Conservation (phyloP, 305 asterid genomes). For the Ajuga reptans region DNA sequence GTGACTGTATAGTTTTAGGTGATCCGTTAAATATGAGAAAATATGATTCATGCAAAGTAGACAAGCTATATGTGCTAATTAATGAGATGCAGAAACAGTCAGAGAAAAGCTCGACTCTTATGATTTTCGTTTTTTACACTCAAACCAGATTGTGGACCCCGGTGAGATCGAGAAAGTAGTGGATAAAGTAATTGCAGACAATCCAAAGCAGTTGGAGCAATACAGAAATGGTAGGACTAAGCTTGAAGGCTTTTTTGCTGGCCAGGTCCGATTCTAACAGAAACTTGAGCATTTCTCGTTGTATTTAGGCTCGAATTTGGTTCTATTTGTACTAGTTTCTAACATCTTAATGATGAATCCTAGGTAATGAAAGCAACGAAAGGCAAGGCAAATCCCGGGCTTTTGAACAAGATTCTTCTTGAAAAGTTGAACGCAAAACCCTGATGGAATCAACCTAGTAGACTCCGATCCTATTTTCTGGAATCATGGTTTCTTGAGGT, state of each 20-base stretch:
- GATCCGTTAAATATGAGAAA: neutral
- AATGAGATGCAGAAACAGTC: neutral
- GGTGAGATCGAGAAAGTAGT: slow-evolving; percentile 84
- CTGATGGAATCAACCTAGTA: slow-evolving; percentile 25
- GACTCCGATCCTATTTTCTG: neutral
- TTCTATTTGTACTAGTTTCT: neutral
- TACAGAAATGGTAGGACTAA: slow-evolving; percentile 87
- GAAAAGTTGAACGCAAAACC: slow-evolving; percentile 55
- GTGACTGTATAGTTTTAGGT: neutral
- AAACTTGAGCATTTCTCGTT: neutral
- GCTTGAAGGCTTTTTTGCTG: slow-evolving; percentile 90
- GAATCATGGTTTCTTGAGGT: neutral
- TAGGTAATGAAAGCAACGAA: slow-evolving; percentile 91
- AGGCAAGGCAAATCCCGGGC: slow-evolving; percentile 89
- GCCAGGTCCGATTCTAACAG: slow-evolving; percentile 55
- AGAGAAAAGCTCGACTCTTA: neutral
- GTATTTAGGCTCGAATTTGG: neutral
- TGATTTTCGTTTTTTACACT: neutral
- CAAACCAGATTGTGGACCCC: slow-evolving; percentile 70
- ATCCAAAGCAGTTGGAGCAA: slow-evolving; percentile 83
- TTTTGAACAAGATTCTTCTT: slow-evolving; percentile 75
- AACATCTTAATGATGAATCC: neutral
- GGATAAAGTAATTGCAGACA: slow-evolving; percentile 67
- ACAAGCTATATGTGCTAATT: neutral
- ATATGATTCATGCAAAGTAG: neutral